Evolutionary conservation across 2,329 filamentous ascomycete species (phyloP), one percentile per base, ranked within the genome.

Genomic region (Colletotrichum neosansevieriae): DNA sequence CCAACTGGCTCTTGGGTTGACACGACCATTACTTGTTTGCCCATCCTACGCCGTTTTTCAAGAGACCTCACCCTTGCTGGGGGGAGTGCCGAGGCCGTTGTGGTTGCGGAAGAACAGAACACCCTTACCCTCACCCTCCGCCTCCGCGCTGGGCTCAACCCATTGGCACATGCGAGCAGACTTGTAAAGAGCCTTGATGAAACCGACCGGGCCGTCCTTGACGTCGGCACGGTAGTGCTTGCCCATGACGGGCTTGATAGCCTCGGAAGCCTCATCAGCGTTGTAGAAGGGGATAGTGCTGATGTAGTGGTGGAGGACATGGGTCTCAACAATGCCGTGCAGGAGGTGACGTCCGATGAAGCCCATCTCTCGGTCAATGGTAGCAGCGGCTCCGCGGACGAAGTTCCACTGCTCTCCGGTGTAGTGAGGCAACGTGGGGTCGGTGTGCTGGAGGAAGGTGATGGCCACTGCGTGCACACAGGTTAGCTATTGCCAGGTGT

Each of bases 281-380:
- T 87, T 80, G 79, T 88, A 98, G 84, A 98, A 98, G 71, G 95
- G 95, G 73, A 98, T 98, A 76, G 90, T 93, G 82, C 92, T 95
- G 79, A 98, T 89, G 82, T 97, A 98, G 88, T 98, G 95, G 86
- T 98, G 95, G 70, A 97, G 92, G 69, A 98, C 95, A 83, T 98
- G 95, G 56, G 95, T 98, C 86, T 98, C 95, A 80, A 98, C 91
- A 81, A 98, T 98, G 76, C 94, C 95, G 86, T 98, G 95, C 79
- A 98, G 86, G 70, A 98, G 87, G 74, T 92, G 87, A 75, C 94
- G 94, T 69, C 95, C 95, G 77, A 98, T 91, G 86, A 98, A 98
- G 71, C 95, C 95, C 77, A 98, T 97, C 80, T 98, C 95, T 75
- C 95, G 94, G 78, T 98, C 95, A 76, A 98, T 97, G 71, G 95